Evolutionary conservation across 78 protist species (phyloP), one percentile per base, ranked within the genome.

Genomic region (Fonticula alba): DNA sequence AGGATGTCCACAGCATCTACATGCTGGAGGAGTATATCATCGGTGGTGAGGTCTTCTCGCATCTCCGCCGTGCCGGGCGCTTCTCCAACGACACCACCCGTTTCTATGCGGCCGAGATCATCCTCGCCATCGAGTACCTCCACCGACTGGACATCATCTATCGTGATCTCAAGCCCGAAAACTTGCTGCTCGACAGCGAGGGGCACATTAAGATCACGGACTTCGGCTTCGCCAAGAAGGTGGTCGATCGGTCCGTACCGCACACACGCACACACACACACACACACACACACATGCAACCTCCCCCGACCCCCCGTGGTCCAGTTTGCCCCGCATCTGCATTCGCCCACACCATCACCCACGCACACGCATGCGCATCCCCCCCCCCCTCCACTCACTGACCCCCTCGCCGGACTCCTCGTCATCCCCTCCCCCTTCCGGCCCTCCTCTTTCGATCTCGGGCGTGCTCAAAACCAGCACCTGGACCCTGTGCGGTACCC

Each of bases 401-500:
- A n/a, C n/a, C n/a, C n/a, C n/a, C n/a, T n/a, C n/a, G n/a, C n/a
- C n/a, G n/a, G n/a, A n/a, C n/a, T n/a, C n/a, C n/a, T n/a, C n/a
- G n/a, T n/a, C n/a, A n/a, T n/a, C n/a, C n/a, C n/a, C n/a, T n/a
- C n/a, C n/a, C n/a, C n/a, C n/a, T n/a, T n/a, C n/a, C n/a, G n/a
- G n/a, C n/a, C n/a, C n/a, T n/a, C n/a, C n/a, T n/a, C n/a, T n/a
- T n/a, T n/a, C n/a, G n/a, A n/a, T n/a, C n/a, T 87, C 0, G 78
- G 56, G 46, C n/a, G n/a, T n/a, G n/a, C n/a, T n/a, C n/a, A n/a
- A n/a, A n/a, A 84, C 81, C 51, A 40, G 86, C 22, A 86, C 97
- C 0, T 83, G 75, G 68, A 85, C 92, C 2, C 82, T 89, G 47
- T 89, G 93, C 56, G 95, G 93, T 1, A 89, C 95, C 10, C 93